Evolutionary conservation across 2,329 filamentous ascomycete genomes (phyloP).

Genomic region (Diaporthe sp.): DNA sequence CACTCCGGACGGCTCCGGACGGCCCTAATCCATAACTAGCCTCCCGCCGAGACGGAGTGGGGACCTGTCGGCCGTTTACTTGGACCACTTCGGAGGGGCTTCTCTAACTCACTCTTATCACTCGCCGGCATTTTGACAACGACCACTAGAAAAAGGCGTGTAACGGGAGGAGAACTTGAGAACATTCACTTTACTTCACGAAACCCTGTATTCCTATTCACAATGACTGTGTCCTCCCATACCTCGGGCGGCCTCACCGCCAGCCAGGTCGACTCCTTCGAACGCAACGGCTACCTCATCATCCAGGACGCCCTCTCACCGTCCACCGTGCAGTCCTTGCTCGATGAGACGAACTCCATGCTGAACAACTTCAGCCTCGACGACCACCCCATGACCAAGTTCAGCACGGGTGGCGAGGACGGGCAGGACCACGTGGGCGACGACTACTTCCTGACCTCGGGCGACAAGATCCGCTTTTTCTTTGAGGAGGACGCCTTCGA

Average conservation of each 20-base stretch:
- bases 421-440: slow-evolving; percentile 83
- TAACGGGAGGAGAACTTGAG: not conserved
- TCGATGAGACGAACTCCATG: slow-evolving; percentile 79
- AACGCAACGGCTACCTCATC: slow-evolving; percentile 89
- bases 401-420: slow-evolving; percentile 83
- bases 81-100: not conserved
- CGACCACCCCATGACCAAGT: slow-evolving; percentile 91
- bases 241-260: slow-evolving; percentile 70
- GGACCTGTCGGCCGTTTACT: not conserved
- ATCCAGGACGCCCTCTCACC: slow-evolving; percentile 80
- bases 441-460: slow-evolving; percentile 90
- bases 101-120: not conserved
- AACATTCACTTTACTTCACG: not conserved
- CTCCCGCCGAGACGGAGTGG: not conserved
- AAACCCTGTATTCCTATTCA: not conserved
- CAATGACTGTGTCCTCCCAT: slow-evolving; percentile 24
- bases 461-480: slow-evolving; percentile 95
- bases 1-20: not conserved
- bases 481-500: slow-evolving; percentile 95
- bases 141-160: not conserved
- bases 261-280: slow-evolving; percentile 77
- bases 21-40: not conserved
- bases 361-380: slow-evolving; percentile 81
- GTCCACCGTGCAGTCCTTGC: slow-evolving; percentile 73
- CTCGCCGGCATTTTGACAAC: not conserved